A percentile compares a stretch with the other conserved stretches of the same genome.
These are phyloP conservation scores for Elaeagnus macrophylla DNA, from an alignment of 306 rosid genomes.

Conservation along the genomic window DNA sequence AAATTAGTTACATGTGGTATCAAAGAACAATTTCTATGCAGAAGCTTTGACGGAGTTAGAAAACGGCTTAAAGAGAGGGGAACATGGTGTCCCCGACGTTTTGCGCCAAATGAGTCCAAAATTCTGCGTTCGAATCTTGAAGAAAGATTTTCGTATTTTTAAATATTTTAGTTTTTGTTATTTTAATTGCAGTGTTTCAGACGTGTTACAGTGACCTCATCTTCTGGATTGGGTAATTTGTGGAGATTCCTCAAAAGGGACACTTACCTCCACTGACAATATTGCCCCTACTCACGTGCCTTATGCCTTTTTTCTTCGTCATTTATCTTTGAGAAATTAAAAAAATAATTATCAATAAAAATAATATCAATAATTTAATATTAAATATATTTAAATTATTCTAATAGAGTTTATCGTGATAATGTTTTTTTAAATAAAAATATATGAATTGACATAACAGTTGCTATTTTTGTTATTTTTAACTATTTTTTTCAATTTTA, in stretches of 20 bases:
- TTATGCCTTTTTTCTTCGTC: too few species aligned
- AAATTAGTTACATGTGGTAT: too few species aligned
- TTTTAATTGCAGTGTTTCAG: neutral
- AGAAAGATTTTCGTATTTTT: constrained; percentile 4
- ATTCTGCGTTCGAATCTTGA: constrained; percentile 15
- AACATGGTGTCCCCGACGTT: constrained; percentile 17
- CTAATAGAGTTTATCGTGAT: too few species aligned
- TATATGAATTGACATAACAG: too few species aligned
- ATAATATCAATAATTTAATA: too few species aligned
- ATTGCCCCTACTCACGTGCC: constrained; percentile 13
- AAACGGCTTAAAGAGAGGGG: neutral
- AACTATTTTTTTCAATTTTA: too few species aligned
- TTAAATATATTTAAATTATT: too few species aligned
- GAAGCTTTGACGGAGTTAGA: constrained; percentile 10
- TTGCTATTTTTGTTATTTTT: too few species aligned
- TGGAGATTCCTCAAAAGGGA: constrained; percentile 16
- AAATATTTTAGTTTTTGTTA: neutral
- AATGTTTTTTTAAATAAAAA: too few species aligned
- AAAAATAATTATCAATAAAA: too few species aligned
- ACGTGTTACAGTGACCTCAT: constrained; percentile 15
- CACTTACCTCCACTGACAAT: neutral
- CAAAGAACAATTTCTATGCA: too few species aligned
- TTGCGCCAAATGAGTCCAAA: constrained; percentile 21
- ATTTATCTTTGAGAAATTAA: too few species aligned
- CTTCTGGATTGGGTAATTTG: constrained; percentile 10